phyloP scores from a whole-genome alignment of 768 basidiomycete genomes.

The Cubamyces lactineus region DNA sequence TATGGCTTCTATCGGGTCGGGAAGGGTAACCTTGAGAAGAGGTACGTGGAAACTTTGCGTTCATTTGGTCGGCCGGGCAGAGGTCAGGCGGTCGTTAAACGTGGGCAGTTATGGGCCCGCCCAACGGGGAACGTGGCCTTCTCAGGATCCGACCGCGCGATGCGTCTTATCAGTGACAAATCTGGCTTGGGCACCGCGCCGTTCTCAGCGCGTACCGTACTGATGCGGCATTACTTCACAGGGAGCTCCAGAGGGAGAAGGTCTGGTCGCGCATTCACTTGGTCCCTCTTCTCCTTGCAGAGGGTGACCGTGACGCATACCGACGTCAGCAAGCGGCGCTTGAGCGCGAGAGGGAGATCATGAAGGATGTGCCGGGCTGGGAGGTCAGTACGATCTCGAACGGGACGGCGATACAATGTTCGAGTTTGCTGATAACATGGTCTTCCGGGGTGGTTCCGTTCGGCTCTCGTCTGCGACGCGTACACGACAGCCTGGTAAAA shows the following conservation, averaged over 20 bases:
- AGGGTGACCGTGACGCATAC: slow-evolving; percentile 90
- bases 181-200: slow-evolving; percentile 26
- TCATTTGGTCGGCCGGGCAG: slow-evolving; percentile 16
- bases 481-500: slow-evolving; percentile 71
- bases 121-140: slow-evolving; percentile 70
- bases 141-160: slow-evolving; percentile 67
- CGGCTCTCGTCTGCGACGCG: slow-evolving; percentile 24
- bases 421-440: slow-evolving; percentile 25
- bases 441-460: slow-evolving; percentile 22
- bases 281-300: slow-evolving; percentile 88
- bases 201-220: slow-evolving; percentile 41
- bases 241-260: slow-evolving; percentile 92
- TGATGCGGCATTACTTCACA: slow-evolving; percentile 50
- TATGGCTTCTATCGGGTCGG: slow-evolving; percentile 94
- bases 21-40: slow-evolving; percentile 88
- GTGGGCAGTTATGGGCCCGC: slow-evolving; percentile 61
- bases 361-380: slow-evolving; percentile 94
- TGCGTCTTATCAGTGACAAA: slow-evolving; percentile 47
- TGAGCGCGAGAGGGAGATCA: slow-evolving; percentile 84
- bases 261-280: slow-evolving; percentile 96
- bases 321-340: slow-evolving; percentile 77
- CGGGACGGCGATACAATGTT: slow-evolving; percentile 21
- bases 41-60: slow-evolving; percentile 57
- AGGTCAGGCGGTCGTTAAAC: slow-evolving; percentile 70
- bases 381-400: slow-evolving; percentile 66